phyloP scores from a whole-genome alignment of 2,329 filamentous ascomycete genomes.

The Cladophialophora bantiana region DNA sequence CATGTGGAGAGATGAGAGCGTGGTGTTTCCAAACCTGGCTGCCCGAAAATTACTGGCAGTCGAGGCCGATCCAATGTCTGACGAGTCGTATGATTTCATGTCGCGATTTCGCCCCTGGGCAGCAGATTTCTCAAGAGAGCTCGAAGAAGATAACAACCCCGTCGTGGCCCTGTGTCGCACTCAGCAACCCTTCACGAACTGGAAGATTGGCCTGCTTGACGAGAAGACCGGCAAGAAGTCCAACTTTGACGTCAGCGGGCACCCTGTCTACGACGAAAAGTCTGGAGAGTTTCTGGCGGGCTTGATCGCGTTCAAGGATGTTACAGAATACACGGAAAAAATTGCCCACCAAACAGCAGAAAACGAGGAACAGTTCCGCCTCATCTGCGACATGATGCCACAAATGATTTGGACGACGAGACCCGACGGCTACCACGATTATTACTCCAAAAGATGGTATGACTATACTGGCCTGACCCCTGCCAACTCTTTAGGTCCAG shows the following conservation, averaged over 20 bases:
- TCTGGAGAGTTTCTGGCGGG: conserved; percentile 77
- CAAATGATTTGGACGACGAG: conserved; percentile 77
- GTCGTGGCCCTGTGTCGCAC: conserved; percentile 70
- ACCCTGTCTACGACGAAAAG: conserved; percentile 70
- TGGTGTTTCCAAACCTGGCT: conserved; percentile 75
- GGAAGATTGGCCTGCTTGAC: conserved; percentile 70
- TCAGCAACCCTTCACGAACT: conserved; percentile 64
- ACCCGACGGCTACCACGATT: conserved; percentile 71
- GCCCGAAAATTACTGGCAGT: conserved; percentile 61
- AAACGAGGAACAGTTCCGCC: conserved; percentile 75
- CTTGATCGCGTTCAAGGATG: conserved; percentile 74
- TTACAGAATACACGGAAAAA: conserved; percentile 72
- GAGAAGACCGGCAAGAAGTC: conserved; percentile 59
- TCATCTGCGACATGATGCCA: conserved; percentile 77
- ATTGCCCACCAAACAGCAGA: conserved; percentile 73
- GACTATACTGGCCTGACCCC: conserved; percentile 74
- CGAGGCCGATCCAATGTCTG: conserved; percentile 50
- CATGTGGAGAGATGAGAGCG: conserved; percentile 81
- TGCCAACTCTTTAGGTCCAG: conserved; percentile 67
- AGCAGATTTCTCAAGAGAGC: conserved; percentile 67
- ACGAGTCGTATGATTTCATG: conserved; percentile 64
- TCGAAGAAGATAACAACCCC: conserved; percentile 69
- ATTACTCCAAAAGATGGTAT: conserved; percentile 80
- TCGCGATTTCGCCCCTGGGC: conserved; percentile 68
- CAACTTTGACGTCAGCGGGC: conserved; percentile 71